phyloP scores from a whole-genome alignment of 371 early-diverging fungal species.

The Haplosporangium sp. region DNA sequence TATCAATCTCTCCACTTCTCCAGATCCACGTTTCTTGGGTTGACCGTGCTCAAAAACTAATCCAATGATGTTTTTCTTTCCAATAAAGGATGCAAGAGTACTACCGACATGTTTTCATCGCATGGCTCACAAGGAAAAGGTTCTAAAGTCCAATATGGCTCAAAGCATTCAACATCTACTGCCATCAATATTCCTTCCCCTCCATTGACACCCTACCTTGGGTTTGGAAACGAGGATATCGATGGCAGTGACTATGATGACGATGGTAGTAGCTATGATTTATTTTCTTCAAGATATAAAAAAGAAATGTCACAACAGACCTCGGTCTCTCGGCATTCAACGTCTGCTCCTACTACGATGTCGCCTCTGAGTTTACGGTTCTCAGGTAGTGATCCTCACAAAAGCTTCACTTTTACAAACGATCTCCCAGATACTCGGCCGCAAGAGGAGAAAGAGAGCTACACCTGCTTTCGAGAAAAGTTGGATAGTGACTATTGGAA shows the following conservation, averaged over 20 bases:
- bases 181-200: slow-evolving; percentile 48
- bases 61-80: background rate
- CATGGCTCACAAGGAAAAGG: background rate
- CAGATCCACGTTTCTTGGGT: background rate
- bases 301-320: background rate
- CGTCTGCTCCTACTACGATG: slow-evolving; percentile 27
- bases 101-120: background rate
- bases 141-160: slow-evolving; percentile 8
- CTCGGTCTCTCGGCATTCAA: slow-evolving; percentile 10
- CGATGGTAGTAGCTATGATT: background rate
- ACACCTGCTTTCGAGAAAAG: slow-evolving; percentile 17
- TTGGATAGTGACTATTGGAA: slow-evolving; percentile 49
- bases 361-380: slow-evolving; percentile 16
- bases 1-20: too few species aligned
- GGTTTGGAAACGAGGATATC: slow-evolving; percentile 7
- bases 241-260: background rate
- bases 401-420: slow-evolving; percentile 29
- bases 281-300: slow-evolving; percentile 23
- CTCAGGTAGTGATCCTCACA: slow-evolving; percentile 9
- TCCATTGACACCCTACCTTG: slow-evolving; percentile 32
- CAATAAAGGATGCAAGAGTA: slow-evolving; percentile 8
- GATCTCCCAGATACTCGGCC: slow-evolving; percentile 15
- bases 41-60: background rate
- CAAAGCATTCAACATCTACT: slow-evolving; percentile 20
- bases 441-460: slow-evolving; percentile 29